These are phyloP conservation scores for Lenwebbia sp. DNA, from an alignment of 345 rosid genomes.

Conservation along the genomic window DNA sequence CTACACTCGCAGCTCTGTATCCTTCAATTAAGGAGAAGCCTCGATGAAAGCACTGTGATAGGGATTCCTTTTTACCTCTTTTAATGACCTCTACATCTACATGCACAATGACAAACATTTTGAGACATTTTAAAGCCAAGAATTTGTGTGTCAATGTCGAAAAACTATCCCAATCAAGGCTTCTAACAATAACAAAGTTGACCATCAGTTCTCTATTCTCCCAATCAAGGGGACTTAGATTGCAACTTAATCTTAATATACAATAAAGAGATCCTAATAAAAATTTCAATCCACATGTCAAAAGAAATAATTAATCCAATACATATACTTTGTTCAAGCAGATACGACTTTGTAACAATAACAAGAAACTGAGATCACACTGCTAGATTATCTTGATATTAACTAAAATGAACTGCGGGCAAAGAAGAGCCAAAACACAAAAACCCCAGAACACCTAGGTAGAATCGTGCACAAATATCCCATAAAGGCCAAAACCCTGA, in stretches of 20 bases:
- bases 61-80: neutral
- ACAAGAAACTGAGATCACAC: neutral
- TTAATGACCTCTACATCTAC: neutral
- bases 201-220: neutral
- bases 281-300: neutral
- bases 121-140: neutral
- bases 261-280: neutral
- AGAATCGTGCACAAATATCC: neutral
- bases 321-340: neutral
- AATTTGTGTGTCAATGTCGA: neutral
- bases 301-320: neutral
- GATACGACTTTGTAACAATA: neutral
- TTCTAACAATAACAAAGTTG: neutral
- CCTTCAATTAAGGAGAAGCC: conserved; percentile 34
- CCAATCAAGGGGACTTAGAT: neutral
- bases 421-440: neutral
- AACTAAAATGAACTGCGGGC: neutral
- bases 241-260: neutral
- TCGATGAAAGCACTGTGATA: neutral
- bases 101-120: neutral
- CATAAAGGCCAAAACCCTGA: neutral
- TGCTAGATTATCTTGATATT: neutral
- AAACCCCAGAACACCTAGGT: neutral
- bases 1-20: conserved; percentile 87
- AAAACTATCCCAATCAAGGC: neutral